Evolutionary conservation across 192 early-diverging fungal species (phyloP).

Genomic region (Umbelopsis isabellina): DNA sequence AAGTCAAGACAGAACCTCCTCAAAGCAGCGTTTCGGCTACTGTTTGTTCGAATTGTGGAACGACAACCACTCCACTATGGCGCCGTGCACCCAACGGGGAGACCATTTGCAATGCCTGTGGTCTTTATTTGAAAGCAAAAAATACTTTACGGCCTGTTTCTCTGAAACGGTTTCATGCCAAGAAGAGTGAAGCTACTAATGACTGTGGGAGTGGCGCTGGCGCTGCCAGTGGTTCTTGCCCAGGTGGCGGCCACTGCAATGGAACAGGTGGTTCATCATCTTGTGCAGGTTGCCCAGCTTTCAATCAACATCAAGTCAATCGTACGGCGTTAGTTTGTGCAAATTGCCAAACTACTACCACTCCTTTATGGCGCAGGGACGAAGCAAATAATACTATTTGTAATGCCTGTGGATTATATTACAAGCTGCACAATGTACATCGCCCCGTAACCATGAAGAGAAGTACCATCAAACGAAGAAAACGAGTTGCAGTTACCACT

Average conservation of each 20-base stretch:
- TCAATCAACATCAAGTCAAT: constrained; percentile 68
- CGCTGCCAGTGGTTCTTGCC: constrained; percentile 60
- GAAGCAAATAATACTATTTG: constrained; percentile 76
- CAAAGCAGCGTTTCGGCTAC: constrained; percentile 48
- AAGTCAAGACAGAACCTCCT: background rate
- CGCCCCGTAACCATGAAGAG: constrained; percentile 84
- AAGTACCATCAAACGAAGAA: constrained; percentile 74
- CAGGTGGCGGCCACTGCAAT: constrained; percentile 78
- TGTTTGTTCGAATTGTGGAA: constrained; percentile 85
- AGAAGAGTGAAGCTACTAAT: constrained; percentile 37
- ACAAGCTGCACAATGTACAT: constrained; percentile 80
- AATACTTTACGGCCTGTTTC: constrained; percentile 54
- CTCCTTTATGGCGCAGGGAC: constrained; percentile 81
- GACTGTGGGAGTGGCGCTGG: constrained; percentile 19
- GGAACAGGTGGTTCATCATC: constrained; percentile 72
- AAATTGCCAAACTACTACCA: constrained; percentile 79
- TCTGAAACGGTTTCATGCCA: constrained; percentile 47
- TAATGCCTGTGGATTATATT: constrained; percentile 91
- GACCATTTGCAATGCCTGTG: constrained; percentile 97
- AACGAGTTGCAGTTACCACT: constrained; percentile 51
- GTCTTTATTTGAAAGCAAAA: constrained; percentile 59
- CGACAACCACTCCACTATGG: constrained; percentile 93
- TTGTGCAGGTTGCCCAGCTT: constrained; percentile 77
- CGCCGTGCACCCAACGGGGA: constrained; percentile 83
- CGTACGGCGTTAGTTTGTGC: constrained; percentile 62